phyloP scores from a whole-genome alignment of 2,329 filamentous ascomycete species.

The Diaporthe vaccinii region DNA sequence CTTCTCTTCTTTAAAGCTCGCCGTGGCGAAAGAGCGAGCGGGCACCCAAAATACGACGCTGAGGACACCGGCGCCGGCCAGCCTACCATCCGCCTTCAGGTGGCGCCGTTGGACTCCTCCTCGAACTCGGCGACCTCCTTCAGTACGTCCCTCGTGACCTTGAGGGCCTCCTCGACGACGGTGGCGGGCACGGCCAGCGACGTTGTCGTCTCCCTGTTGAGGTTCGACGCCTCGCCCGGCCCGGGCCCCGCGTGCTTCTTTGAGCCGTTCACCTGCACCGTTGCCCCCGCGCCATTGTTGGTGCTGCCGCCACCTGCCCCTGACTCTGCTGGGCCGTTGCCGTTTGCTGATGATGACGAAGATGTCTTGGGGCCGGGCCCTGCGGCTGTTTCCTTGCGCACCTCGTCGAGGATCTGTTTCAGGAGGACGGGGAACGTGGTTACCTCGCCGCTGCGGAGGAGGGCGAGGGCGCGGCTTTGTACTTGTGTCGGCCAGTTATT shows the following conservation, averaged over 20 bases:
- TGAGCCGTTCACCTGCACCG: constrained; percentile 48
- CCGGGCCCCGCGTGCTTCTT: constrained; percentile 44
- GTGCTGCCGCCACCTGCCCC: background rate
- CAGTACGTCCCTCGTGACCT: constrained; percentile 69
- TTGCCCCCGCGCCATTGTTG: constrained; percentile 34
- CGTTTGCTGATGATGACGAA: constrained; percentile 49
- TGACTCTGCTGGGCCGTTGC: constrained; percentile 37
- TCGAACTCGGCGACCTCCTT: constrained; percentile 63
- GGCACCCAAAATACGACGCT: background rate
- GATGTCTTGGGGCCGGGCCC: constrained; percentile 38
- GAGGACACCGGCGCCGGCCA: background rate
- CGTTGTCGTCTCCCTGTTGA: constrained; percentile 43
- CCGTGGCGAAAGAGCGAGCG: background rate
- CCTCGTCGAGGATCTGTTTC: constrained; percentile 71
- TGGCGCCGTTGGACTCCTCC: constrained; percentile 42
- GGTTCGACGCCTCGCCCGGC: constrained; percentile 42
- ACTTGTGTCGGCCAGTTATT: constrained; percentile 74
- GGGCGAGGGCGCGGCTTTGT: constrained; percentile 70
- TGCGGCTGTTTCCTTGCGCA: constrained; percentile 63
- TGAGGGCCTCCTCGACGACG: constrained; percentile 74
- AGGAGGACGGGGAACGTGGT: constrained; percentile 73
- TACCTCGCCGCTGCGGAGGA: constrained; percentile 72
- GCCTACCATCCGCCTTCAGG: constrained; percentile 16
- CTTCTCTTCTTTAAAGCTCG: background rate
- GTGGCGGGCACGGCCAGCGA: constrained; percentile 69